Conservation (phyloP, 2,329 filamentous ascomycete species). For the Sarocladium oryzae region DNA sequence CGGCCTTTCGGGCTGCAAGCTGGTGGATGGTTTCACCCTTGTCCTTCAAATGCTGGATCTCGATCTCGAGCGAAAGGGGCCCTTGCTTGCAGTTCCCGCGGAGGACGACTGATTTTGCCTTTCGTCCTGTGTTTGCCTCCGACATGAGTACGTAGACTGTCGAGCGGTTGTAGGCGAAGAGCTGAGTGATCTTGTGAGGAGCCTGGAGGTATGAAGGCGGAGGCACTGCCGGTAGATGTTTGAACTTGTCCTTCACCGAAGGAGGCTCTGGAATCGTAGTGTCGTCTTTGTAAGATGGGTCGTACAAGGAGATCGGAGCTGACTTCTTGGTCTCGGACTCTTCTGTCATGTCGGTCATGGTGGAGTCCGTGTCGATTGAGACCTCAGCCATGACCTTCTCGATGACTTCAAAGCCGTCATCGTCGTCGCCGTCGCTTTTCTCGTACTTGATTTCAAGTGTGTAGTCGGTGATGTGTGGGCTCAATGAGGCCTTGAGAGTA, state of each 20-base stretch:
- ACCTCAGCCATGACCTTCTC: conserved; percentile 46
- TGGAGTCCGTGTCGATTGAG: conserved; percentile 22
- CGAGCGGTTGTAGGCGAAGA: conserved; percentile 62
- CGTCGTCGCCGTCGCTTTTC: conserved; percentile 23
- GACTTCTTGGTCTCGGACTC: conserved; percentile 19
- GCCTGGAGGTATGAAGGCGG: conserved; percentile 57
- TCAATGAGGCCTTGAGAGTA: conserved; percentile 67
- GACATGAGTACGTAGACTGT: conserved; percentile 60
- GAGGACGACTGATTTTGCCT: conserved; percentile 49
- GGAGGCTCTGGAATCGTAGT: conserved; percentile 22
- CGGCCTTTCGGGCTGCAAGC: conserved; percentile 61
- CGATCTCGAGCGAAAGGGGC: conserved; percentile 57
- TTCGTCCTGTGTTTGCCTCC: conserved; percentile 32
- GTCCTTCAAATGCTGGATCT: conserved; percentile 42
- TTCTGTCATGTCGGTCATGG: conserved; percentile 8
- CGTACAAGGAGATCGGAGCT: conserved; percentile 53
- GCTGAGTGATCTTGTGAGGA: conserved; percentile 53
- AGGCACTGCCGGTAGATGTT: conserved; percentile 45
- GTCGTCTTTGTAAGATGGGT: conserved; percentile 38
- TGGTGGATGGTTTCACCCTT: conserved; percentile 57
- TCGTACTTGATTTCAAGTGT: conserved; percentile 56
- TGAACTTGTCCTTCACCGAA: conserved; percentile 29
- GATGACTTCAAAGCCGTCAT: conserved; percentile 56
- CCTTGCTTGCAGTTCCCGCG: conserved; percentile 50
- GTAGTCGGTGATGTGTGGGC: conserved; percentile 59